Evolutionary conservation across 2,329 filamentous ascomycete species (phyloP), one percentile per base, ranked within the genome.

Genomic region (Magnaporthiopsis poae): DNA sequence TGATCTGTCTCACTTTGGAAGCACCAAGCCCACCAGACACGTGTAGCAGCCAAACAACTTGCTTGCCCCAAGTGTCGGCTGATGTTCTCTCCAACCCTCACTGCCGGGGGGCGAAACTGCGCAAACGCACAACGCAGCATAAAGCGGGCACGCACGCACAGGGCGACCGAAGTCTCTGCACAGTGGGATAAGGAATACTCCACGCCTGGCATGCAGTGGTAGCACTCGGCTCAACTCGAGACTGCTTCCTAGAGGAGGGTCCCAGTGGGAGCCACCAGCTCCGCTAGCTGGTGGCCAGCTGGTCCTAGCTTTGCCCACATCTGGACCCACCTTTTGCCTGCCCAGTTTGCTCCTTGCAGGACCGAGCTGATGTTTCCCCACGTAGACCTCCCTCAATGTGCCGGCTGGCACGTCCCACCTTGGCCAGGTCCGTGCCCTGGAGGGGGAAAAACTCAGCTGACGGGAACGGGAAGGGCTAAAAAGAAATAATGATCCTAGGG

Each of bases 171-270:
- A 65, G 68, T 69, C 66, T 64, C 62, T 27, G n/a, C 68, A 71
- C 69, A 71, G 69, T 70, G 65, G 36, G 61, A 59, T 56, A 46
- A 36, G 27, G 4, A 61, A 61, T 29, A 61, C 13, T 27, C 25
- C 36, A 33, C 65, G 69, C 68, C 67, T 66, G 68, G 46, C 46
- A 61, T 60, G 62, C 63, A 65, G 62, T 67, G 67, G 69, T 70
- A 69, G 69, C 69, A 69, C 70, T 69, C 68, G 70, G 69, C 65
- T 68, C 68, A 64, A 64, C 59, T 66, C 66, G 66, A 65, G 65
- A 56, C 46, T 56, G 31, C 46, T 7, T 21, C 46, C 46, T n/a
- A 21, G 46, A 56, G 46, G 46, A 56, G 21, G 46, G n/a, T 25
- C 46, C 31, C 46, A 56, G 46, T 56, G 46, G 46, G 18, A n/a